A percentile compares a stretch with the other conserved stretches of the same genome.
Evolutionary conservation across 495 filamentous ascomycete genomes (phyloP).

Genomic region (Neurospora africana): DNA sequence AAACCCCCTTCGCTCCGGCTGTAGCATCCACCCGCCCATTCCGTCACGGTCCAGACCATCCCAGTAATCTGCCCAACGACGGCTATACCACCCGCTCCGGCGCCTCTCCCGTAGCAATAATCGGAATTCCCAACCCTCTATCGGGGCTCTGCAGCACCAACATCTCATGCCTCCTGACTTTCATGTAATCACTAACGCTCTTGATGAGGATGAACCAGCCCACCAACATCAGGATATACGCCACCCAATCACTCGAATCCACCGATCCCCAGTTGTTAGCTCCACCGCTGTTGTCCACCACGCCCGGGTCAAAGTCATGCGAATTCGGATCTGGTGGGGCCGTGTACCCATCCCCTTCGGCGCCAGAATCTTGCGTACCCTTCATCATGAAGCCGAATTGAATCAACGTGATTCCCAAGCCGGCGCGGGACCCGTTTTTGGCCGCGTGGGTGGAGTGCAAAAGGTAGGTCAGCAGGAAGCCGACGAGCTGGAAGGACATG

Average conservation of each 20-base stretch:
- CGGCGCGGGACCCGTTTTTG: conserved; percentile 91
- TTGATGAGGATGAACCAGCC: conserved; percentile 96
- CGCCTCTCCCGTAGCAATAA: conserved; percentile 81
- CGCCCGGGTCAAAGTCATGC: conserved; percentile 74
- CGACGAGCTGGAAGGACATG: conserved; percentile 94
- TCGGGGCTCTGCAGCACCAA: conserved; percentile 91
- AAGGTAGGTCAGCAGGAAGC: conserved; percentile 95
- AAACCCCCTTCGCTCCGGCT: neutral
- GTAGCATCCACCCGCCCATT: neutral
- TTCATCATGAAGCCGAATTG: conserved; percentile 97
- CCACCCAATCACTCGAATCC: conserved; percentile 69
- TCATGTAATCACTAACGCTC: conserved; percentile 78
- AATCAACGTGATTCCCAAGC: conserved; percentile 90
- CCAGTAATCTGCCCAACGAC: neutral
- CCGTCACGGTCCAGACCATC: neutral
- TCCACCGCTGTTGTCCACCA: conserved; percentile 35
- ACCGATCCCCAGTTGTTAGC: conserved; percentile 39
- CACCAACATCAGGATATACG: conserved; percentile 93
- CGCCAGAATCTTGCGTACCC: conserved; percentile 9
- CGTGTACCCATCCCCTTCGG: conserved; percentile 43
- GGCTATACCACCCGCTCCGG: conserved; percentile 69
- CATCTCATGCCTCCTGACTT: conserved; percentile 80
- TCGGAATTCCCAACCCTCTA: conserved; percentile 70
- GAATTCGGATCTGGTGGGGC: conserved; percentile 77
- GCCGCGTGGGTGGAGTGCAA: conserved; percentile 96